phyloP scores from a whole-genome alignment of 2,329 filamentous ascomycete genomes.

The Cordyceps tenuipes region DNA sequence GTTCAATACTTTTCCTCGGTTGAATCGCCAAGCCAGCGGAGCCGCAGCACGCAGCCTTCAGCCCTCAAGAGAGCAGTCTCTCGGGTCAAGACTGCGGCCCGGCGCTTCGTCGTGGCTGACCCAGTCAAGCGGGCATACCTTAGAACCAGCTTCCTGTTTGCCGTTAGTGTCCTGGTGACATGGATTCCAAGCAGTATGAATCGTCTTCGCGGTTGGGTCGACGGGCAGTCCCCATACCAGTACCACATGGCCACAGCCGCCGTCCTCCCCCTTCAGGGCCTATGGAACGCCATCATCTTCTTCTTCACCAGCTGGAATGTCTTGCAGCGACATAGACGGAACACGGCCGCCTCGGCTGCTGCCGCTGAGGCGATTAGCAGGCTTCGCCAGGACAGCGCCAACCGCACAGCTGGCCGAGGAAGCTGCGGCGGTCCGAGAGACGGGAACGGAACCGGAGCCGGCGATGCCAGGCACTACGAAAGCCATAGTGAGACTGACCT shows the following conservation, averaged over 20 bases:
- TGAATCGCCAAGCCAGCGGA: conserved; percentile 18
- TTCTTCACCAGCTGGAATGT: conserved; percentile 50
- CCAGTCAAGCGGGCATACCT: conserved; percentile 54
- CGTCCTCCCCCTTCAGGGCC: conserved; percentile 68
- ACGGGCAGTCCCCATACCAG: conserved; percentile 46
- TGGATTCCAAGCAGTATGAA: conserved; percentile 65
- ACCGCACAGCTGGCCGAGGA: background rate
- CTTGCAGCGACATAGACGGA: conserved; percentile 3
- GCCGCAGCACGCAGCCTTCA: conserved; percentile 12
- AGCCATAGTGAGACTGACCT: conserved; percentile 13
- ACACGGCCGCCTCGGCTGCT: conserved; percentile 2
- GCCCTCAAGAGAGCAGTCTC: conserved; percentile 23
- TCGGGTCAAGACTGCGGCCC: conserved; percentile 8
- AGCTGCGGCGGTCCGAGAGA: background rate
- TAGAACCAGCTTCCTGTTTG: conserved; percentile 53
- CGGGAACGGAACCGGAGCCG: background rate
- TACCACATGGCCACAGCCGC: conserved; percentile 62
- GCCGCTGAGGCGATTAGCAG: conserved; percentile 3
- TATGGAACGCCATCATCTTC: conserved; percentile 76
- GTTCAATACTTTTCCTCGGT: conserved; percentile 28
- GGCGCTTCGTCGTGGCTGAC: conserved; percentile 34
- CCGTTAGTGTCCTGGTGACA: conserved; percentile 51
- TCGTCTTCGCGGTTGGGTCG: conserved; percentile 58
- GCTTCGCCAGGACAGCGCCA: conserved; percentile 1
- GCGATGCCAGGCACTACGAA: background rate